Evolutionary conservation across 352 stramenopile genomes (phyloP).

Genomic region (Phytophthora sojae): DNA sequence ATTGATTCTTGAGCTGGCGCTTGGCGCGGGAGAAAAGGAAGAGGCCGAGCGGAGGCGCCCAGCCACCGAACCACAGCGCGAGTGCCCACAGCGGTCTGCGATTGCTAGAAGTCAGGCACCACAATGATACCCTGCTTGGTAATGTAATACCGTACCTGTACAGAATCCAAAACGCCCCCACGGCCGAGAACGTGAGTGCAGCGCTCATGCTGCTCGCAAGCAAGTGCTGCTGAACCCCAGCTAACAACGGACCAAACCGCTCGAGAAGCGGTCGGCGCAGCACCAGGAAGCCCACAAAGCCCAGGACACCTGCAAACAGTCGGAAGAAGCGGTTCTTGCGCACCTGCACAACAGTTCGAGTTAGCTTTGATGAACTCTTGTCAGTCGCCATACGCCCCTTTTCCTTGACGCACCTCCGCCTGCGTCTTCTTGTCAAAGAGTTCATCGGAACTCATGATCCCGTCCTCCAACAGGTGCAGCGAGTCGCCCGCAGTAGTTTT

Average conservation of each 20-base stretch:
- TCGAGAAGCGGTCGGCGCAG: constrained; percentile 47
- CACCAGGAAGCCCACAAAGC: constrained; percentile 75
- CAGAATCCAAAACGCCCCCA: constrained; percentile 57
- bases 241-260: constrained; percentile 39
- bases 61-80: constrained; percentile 39
- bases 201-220: constrained; percentile 52
- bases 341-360: constrained; percentile 35
- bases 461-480: constrained; percentile 72
- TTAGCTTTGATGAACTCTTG: background rate
- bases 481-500: constrained; percentile 46
- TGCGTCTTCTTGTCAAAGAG: constrained; percentile 59
- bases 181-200: constrained; percentile 60
- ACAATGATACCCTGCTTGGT: background rate
- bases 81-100: constrained; percentile 62
- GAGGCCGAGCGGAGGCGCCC: constrained; percentile 38
- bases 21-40: constrained; percentile 39
- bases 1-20: constrained; percentile 45
- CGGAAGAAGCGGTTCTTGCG: constrained; percentile 73
- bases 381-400: too few relatives aligned
- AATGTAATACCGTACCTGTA: constrained; percentile 41
- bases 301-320: constrained; percentile 65
- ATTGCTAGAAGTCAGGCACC: background rate
- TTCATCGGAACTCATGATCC: constrained; percentile 51
- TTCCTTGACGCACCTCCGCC: constrained; percentile 43
- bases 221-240: constrained; percentile 56